These are phyloP conservation scores for Croton laevigatus DNA, from an alignment of 441 rosid species.

Conservation along the genomic window DNA sequence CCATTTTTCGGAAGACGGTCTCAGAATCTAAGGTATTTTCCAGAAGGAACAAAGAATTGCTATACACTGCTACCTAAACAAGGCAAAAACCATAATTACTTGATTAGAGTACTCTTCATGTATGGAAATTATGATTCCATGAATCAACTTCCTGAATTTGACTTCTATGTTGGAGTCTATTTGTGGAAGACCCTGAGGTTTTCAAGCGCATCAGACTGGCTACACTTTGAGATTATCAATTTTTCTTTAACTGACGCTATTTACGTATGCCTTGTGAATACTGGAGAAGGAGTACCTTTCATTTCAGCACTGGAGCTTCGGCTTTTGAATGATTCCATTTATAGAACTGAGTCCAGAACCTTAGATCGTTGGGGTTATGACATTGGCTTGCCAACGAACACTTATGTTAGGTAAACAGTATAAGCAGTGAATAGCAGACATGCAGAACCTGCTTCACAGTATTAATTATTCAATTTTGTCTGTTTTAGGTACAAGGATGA, in stretches of 20 bases:
- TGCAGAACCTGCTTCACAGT: no score
- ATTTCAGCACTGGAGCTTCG: conserved; percentile 23
- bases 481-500: conserved; percentile 14
- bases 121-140: conserved; percentile 32
- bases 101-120: conserved; percentile 14
- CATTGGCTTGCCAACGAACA: neutral
- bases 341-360: neutral
- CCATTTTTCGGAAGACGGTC: neutral
- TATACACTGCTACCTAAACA: conserved; percentile 21
- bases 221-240: neutral
- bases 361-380: neutral
- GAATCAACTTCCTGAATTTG: conserved; percentile 18
- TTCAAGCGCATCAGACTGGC: rapidly evolving
- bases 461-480: neutral
- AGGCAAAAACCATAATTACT: conserved; percentile 21
- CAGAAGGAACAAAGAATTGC: conserved; percentile 32
- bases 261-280: conserved; percentile 25
- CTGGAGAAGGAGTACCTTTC: conserved; percentile 22
- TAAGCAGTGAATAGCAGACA: no score
- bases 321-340: conserved; percentile 14
- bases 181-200: neutral
- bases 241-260: conserved; percentile 12
- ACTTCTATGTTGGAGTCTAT: conserved; percentile 25
- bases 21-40: conserved; percentile 22
- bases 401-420: neutral